Evolutionary conservation across 768 basidiomycete species (phyloP).

Genomic region (Leucocoprinus leucothites): DNA sequence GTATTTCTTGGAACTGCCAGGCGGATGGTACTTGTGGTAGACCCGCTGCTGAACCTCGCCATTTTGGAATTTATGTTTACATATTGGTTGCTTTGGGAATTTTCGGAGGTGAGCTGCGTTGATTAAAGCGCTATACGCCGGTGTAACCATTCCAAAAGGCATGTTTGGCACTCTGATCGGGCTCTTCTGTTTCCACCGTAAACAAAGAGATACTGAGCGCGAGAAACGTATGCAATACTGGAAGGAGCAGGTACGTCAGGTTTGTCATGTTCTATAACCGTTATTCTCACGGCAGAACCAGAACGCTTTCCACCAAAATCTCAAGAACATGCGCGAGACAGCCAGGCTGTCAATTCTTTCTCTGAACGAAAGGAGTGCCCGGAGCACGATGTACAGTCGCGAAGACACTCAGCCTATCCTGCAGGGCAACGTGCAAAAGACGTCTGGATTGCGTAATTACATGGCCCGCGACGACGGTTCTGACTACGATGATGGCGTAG

Average conservation of each 20-base stretch:
- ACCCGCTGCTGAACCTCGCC: slow-evolving; percentile 54
- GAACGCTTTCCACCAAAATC: slow-evolving; percentile 79
- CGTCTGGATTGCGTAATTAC: slow-evolving; percentile 53
- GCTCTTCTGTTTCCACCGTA: slow-evolving; percentile 69
- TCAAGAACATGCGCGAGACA: slow-evolving; percentile 75
- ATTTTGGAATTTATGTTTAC: slow-evolving; percentile 70
- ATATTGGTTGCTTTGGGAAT: slow-evolving; percentile 68
- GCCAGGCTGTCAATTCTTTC: slow-evolving; percentile 66
- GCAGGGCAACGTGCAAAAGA: slow-evolving; percentile 44
- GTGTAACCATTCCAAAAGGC: slow-evolving; percentile 40
- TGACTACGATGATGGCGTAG: slow-evolving; percentile 42
- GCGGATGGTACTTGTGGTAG: slow-evolving; percentile 58
- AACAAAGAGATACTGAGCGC: slow-evolving; percentile 71
- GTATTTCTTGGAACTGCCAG: slow-evolving; percentile 73
- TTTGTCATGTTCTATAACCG: background rate
- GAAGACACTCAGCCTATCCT: slow-evolving; percentile 56
- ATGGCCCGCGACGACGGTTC: slow-evolving; percentile 46
- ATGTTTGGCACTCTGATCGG: slow-evolving; percentile 69
- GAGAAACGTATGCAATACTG: slow-evolving; percentile 87
- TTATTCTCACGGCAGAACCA: slow-evolving; percentile 23
- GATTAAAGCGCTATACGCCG: background rate
- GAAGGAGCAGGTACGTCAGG: slow-evolving; percentile 69
- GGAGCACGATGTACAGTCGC: slow-evolving; percentile 48
- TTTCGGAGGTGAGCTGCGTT: slow-evolving; percentile 55
- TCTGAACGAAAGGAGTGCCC: slow-evolving; percentile 43